Evolutionary conservation across 176 grass and related monocot genomes (phyloP).

Genomic region (Melocanna baccifera): DNA sequence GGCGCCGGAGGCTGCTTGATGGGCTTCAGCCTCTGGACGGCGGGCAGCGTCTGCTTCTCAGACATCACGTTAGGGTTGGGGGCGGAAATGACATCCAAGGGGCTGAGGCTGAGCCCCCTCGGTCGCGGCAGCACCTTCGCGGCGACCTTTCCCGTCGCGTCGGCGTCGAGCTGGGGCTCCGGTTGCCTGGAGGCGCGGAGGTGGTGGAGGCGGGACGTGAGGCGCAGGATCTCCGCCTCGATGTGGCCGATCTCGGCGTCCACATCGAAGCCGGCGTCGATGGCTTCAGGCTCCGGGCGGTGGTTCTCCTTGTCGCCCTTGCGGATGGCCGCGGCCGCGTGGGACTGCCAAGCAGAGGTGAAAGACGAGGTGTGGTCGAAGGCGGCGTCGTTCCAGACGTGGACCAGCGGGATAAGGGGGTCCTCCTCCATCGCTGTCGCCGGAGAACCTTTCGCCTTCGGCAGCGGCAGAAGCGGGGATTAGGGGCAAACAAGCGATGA

Average conservation of each 20-base stretch:
- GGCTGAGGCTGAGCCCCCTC: constrained; percentile 22
- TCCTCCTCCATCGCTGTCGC: constrained; percentile 44
- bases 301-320: constrained; percentile 49
- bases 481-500: background rate
- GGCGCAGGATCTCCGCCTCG: constrained; percentile 55
- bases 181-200: constrained; percentile 19
- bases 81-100: constrained; percentile 1
- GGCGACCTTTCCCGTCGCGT: background rate
- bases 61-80: background rate
- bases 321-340: background rate
- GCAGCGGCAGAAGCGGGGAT: background rate
- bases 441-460: background rate
- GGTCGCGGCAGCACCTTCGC: background rate
- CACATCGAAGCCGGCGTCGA: background rate
- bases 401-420: constrained; percentile 54
- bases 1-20: background rate
- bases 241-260: constrained; percentile 41
- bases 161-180: background rate
- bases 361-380: constrained; percentile 18
- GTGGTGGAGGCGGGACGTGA: constrained; percentile 52
- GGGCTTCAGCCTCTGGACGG: constrained; percentile 9
- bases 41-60: background rate
- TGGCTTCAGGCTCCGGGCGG: background rate
- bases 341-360: constrained; percentile 14
- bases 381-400: constrained; percentile 42